Evolutionary conservation across 352 stramenopile genomes (phyloP).

Genomic region (Phytopythium helicoides): DNA sequence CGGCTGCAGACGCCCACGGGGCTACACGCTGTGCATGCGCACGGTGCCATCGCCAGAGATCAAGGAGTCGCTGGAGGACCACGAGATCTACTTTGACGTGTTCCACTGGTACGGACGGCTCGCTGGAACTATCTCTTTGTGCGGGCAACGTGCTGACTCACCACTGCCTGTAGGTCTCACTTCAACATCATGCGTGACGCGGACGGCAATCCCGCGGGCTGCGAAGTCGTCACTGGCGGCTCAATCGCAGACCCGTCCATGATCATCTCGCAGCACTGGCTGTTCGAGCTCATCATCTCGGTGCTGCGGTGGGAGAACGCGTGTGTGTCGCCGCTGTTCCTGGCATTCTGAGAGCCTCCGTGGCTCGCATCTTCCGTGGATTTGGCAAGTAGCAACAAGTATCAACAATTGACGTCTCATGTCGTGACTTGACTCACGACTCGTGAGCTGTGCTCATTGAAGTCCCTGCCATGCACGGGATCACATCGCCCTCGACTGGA

Average conservation of each 20-base stretch:
- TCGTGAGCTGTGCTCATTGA: too few relatives aligned
- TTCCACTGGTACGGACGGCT: constrained; percentile 43
- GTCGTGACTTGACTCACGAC: too few relatives aligned
- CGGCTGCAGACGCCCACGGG: constrained; percentile 51
- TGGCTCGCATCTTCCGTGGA: neutral
- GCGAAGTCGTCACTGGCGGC: constrained; percentile 50
- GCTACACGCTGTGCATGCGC: constrained; percentile 57
- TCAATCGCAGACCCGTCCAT: constrained; percentile 51
- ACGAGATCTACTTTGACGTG: constrained; percentile 64
- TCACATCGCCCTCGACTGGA: neutral
- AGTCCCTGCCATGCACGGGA: neutral
- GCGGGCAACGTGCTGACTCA: too few relatives aligned
- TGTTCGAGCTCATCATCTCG: constrained; percentile 65
- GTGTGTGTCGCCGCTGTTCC: constrained; percentile 46
- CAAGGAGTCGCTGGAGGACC: constrained; percentile 30
- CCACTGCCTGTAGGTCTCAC: constrained; percentile 29
- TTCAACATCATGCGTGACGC: constrained; percentile 55
- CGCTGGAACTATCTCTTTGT: too few relatives aligned
- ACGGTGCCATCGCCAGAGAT: constrained; percentile 53
- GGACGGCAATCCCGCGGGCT: constrained; percentile 28
- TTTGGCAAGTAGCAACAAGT: neutral
- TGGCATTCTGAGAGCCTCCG: constrained; percentile 13
- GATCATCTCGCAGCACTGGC: constrained; percentile 52
- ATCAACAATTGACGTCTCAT: neutral
- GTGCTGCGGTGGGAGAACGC: constrained; percentile 59